Percentiles rank a stretch among this genome's conserved stretches.
Conservation (phyloP, 495 filamentous ascomycete species). For the Collariella sp. region DNA sequence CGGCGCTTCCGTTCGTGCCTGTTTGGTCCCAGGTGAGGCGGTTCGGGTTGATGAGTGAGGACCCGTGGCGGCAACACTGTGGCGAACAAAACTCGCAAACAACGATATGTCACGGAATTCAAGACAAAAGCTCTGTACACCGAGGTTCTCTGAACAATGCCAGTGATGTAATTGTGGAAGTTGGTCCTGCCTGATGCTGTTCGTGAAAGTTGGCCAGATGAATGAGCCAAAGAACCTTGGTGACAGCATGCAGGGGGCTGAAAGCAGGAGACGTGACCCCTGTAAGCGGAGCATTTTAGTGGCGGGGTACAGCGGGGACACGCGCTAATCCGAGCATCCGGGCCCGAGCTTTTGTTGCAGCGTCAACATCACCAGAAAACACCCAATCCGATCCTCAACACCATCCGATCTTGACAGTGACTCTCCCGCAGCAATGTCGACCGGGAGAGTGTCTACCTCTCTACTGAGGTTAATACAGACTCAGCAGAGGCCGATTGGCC, state of each 20-base stretch:
- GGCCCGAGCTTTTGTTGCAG: neutral
- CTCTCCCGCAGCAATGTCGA: conserved; percentile 2
- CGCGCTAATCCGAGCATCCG: neutral
- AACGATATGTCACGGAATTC: too few relatives aligned
- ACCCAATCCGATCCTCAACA: neutral
- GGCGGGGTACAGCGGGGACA: neutral
- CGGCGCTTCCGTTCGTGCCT: neutral
- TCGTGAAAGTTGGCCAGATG: conserved; percentile 3
- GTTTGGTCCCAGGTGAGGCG: conserved; percentile 1
- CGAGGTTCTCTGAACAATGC: too few relatives aligned
- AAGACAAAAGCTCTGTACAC: too few relatives aligned
- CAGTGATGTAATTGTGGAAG: neutral
- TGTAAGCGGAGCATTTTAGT: neutral
- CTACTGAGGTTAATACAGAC: conserved; percentile 3
- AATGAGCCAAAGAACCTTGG: neutral
- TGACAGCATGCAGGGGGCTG: conserved; percentile 1
- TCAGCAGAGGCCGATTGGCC: conserved; percentile 9
- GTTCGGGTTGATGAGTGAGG: neutral
- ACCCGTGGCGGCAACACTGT: too few relatives aligned
- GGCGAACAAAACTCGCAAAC: too few relatives aligned
- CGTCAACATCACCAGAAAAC: neutral
- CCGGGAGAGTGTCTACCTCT: neutral
- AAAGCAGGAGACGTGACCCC: neutral
- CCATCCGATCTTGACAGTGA: neutral
- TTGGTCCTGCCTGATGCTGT: neutral